Conservation (phyloP, 306 rosid species). For the Ochetophila trinervis region DNA sequence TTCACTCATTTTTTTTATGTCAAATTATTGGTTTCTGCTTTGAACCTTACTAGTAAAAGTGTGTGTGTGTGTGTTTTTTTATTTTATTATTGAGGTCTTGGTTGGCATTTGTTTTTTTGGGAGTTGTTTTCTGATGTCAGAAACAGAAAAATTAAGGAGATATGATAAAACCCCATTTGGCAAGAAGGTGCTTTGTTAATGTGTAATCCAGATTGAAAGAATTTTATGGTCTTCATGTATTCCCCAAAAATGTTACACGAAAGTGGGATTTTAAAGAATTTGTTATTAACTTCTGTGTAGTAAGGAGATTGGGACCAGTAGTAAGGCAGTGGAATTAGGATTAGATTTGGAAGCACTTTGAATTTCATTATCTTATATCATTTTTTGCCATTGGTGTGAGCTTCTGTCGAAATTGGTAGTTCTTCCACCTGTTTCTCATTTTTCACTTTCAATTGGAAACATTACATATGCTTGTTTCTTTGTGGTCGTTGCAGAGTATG, state of each 20-base stretch:
- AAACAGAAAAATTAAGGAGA: not conserved
- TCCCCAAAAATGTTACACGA: not conserved
- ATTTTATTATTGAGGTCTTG: not conserved
- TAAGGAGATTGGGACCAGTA: not conserved
- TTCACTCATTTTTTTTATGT: not conserved
- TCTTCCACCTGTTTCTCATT: not conserved
- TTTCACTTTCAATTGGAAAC: not conserved
- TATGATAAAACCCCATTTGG: conserved; percentile 3
- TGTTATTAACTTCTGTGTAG: not conserved
- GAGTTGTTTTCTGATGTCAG: not conserved
- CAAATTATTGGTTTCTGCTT: not conserved
- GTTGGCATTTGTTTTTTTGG: not conserved
- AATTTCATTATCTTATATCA: not conserved
- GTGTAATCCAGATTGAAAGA: not conserved
- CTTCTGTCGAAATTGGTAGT: not conserved
- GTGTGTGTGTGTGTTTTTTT: not conserved
- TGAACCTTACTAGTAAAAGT: not conserved
- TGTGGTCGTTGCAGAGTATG: not conserved
- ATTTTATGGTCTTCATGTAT: not conserved
- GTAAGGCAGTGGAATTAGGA: not conserved
- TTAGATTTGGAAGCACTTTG: not conserved
- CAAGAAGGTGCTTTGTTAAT: not conserved
- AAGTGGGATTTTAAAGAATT: not conserved
- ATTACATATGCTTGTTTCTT: not conserved
- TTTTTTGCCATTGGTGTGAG: not conserved